Evolutionary conservation across 768 basidiomycete species (phyloP).

Genomic region (Russula vinacea): DNA sequence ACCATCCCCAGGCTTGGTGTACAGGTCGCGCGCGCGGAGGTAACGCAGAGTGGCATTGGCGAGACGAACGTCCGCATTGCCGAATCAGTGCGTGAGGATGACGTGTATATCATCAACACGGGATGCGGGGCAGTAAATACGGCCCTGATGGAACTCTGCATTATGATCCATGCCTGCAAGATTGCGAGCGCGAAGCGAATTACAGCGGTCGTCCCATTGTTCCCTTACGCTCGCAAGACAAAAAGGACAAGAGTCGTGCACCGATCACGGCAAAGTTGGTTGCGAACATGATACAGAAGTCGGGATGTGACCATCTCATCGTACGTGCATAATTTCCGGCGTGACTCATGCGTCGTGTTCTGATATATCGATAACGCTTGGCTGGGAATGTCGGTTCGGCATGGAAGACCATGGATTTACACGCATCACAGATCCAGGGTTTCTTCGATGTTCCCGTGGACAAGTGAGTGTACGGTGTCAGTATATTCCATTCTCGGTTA

Average conservation of each 20-base stretch:
- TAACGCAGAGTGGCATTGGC: constrained; percentile 84
- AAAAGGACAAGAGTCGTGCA: constrained; percentile 98
- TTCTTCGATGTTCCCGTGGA: constrained; percentile 99
- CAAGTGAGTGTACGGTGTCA: constrained; percentile 65
- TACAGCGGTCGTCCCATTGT: constrained; percentile 96
- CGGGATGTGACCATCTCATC: constrained; percentile 95
- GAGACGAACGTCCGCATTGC: constrained; percentile 89
- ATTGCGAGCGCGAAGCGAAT: constrained; percentile 98
- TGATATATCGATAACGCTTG: neutral
- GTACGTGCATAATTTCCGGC: constrained; percentile 46
- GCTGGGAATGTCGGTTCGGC: constrained; percentile 12
- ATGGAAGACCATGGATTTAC: constrained; percentile 99
- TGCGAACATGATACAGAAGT: constrained; percentile 92
- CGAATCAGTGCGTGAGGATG: constrained; percentile 96
- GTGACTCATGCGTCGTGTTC: neutral
- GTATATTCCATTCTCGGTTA: constrained; percentile 16
- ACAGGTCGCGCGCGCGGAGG: constrained; percentile 80
- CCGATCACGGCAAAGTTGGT: constrained; percentile 98
- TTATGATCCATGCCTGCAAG: constrained; percentile 99
- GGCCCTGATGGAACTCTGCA: constrained; percentile 95
- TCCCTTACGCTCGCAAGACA: constrained; percentile 96
- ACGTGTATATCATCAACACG: constrained; percentile 98
- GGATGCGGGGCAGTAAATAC: constrained; percentile 86
- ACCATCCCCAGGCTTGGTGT: constrained; percentile 70
- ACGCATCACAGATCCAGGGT: constrained; percentile 98